Base-by-base conservation (phyloP, 208 protist species). In the Borovskyia barvae region DNA sequence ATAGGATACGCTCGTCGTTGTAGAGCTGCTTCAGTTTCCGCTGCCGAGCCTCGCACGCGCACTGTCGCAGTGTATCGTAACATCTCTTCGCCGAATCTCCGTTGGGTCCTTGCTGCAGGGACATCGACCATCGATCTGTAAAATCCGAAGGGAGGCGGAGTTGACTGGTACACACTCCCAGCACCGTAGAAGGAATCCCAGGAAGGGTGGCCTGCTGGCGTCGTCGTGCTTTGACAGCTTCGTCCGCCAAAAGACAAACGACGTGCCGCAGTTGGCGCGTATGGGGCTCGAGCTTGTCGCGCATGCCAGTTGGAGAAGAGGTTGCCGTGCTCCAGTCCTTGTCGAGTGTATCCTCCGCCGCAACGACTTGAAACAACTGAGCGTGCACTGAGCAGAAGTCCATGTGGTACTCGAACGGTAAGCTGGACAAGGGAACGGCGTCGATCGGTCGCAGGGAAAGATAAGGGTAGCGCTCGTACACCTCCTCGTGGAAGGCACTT, bases 1-100 rank as follows among this genome's bases (percentile, higher is more conserved):
- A 22, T 6, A 79, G 64, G 7, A 66, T 48, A 14, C 50, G 29
- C 45, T 77, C 68, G 59, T 80, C 73, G 5, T 41, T 50, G 43
- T 80, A 60, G 19, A 58, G 49, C 22, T 48, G 42, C 22, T 50
- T 52, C 0, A 68, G 61, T 19, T 17, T 6, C 1, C 52, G 61
- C 4, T 42, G 41, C 11, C 61, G 61, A 3, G 42, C 45, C 15
- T 30, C 24, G 33, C 24, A 48, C 15, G 61, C 61, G 30, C 41
- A 46, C 28, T 52, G 30, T n/a, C 53, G 29, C 12, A 68, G 45
- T 1, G 43, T 36, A 1, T 19, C 46, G 20, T 30, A 68, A 11
- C 43, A 19, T 1, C 5, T 25, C 9, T 33, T 2, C 14, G 61
- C 28, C 3, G 52, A 24, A 7, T 33, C 41, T 1, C 61, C 61